Evolutionary conservation across 1,139 yeast genomes (phyloP).

Genomic region (Blastobotrys raffinosifermentans): DNA sequence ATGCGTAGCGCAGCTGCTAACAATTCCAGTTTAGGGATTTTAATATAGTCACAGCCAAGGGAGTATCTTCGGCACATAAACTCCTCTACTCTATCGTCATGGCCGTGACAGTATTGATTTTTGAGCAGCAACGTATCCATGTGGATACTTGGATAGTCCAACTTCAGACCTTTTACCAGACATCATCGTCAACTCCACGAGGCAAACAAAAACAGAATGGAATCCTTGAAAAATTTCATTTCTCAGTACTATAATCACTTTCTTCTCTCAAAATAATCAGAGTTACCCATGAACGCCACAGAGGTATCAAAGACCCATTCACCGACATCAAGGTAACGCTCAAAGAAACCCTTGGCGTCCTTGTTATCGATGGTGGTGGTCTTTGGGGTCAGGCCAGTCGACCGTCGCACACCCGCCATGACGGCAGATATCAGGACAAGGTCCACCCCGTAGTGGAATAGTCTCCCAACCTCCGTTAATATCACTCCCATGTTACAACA

Average conservation of each 20-base stretch:
- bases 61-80: too few species aligned
- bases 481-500: neutral
- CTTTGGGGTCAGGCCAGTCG: conserved; percentile 64
- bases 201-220: neutral
- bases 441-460: conserved; percentile 65
- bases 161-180: conserved; percentile 11
- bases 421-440: conserved; percentile 73
- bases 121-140: too few species aligned
- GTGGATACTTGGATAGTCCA: too few species aligned
- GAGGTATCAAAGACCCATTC: conserved; percentile 74
- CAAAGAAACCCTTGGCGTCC: conserved; percentile 53
- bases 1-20: too few species aligned
- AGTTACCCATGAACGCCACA: conserved; percentile 64
- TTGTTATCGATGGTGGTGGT: conserved; percentile 36
- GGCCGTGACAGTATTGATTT: too few species aligned
- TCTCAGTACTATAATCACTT: conserved; percentile 2
- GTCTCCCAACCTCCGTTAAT: conserved; percentile 25
- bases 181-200: conserved; percentile 4
- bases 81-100: too few species aligned
- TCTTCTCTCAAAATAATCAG: conserved; percentile 65
- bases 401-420: conserved; percentile 83
- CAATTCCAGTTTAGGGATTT: too few species aligned
- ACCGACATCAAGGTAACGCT: conserved; percentile 74
- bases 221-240: conserved; percentile 1
- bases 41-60: too few species aligned